Evolutionary conservation across 495 filamentous ascomycete genomes (phyloP).

Genomic region (Lepidopterella palustris): DNA sequence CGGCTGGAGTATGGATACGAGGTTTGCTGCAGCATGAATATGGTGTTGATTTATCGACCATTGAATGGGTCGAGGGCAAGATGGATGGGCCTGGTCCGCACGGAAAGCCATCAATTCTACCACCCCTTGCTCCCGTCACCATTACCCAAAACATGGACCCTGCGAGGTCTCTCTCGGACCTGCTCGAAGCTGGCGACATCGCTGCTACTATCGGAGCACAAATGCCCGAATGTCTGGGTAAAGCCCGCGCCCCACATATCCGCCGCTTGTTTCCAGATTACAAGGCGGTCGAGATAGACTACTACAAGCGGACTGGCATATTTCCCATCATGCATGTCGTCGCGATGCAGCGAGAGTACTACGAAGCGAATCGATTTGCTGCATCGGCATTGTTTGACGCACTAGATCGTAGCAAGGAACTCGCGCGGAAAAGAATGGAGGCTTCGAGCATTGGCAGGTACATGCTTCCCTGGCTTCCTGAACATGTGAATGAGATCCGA

Average conservation of each 20-base stretch:
- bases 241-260: slow-evolving; percentile 33
- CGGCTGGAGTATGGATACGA: slow-evolving; percentile 40
- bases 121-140: slow-evolving; percentile 29
- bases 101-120: slow-evolving; percentile 32
- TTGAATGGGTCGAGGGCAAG: slow-evolving; percentile 37
- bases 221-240: slow-evolving; percentile 32
- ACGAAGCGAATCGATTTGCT: slow-evolving; percentile 32
- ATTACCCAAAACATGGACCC: slow-evolving; percentile 28
- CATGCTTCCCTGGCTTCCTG: slow-evolving; percentile 38
- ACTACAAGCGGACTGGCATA: slow-evolving; percentile 36
- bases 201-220: slow-evolving; percentile 40
- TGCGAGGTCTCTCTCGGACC: slow-evolving; percentile 34
- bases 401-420: slow-evolving; percentile 34
- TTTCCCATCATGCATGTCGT: slow-evolving; percentile 44
- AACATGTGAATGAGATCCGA: slow-evolving; percentile 36
- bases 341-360: slow-evolving; percentile 31
- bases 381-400: slow-evolving; percentile 35
- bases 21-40: slow-evolving; percentile 33
- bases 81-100: slow-evolving; percentile 34
- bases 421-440: slow-evolving; percentile 30
- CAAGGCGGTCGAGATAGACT: slow-evolving; percentile 36
- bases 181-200: slow-evolving; percentile 39
- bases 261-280: slow-evolving; percentile 38
- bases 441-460: slow-evolving; percentile 30
- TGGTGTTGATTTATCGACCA: slow-evolving; percentile 36